phyloP scores from a whole-genome alignment of 2,329 filamentous ascomycete species.

The Talaromyces islandicus region DNA sequence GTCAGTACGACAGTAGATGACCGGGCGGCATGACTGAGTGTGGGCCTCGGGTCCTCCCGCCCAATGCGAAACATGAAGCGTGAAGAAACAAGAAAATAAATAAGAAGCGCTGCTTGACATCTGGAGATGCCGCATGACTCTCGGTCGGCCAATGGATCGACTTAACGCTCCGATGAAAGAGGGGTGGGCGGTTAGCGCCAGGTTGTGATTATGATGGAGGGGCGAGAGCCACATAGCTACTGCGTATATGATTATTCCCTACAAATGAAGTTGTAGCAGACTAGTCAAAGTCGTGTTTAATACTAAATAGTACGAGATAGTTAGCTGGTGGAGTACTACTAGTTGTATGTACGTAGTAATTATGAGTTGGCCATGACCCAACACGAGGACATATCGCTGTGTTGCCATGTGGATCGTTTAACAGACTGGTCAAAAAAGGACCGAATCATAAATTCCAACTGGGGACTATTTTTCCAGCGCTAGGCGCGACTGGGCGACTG shows the following conservation, averaged over 20 bases:
- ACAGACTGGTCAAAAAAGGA: not conserved
- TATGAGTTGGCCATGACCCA: not conserved
- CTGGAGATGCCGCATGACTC: not conserved
- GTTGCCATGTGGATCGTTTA: not conserved
- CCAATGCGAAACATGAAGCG: not conserved
- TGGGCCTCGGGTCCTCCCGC: not conserved
- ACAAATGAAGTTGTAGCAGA: not conserved
- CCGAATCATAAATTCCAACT: not conserved
- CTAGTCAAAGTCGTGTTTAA: not conserved
- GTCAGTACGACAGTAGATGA: slow-evolving; percentile 1
- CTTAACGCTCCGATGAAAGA: not conserved
- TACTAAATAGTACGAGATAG: not conserved
- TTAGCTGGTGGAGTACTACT: not conserved
- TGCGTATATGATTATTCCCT: not conserved
- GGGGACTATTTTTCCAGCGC: not conserved
- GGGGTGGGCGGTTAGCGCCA: not conserved
- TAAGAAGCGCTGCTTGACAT: not conserved
- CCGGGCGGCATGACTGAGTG: slow-evolving; percentile 9
- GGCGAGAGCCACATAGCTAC: not conserved
- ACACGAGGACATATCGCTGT: not conserved
- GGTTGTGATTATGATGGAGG: not conserved
- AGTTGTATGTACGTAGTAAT: too few species aligned
- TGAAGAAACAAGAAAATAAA: not conserved
- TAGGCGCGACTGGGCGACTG: not conserved
- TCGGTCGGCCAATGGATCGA: not conserved